Evolutionary conservation across 495 filamentous ascomycete genomes (phyloP), one percentile per base, ranked within the genome.

Genomic region (Xylaria grammica): DNA sequence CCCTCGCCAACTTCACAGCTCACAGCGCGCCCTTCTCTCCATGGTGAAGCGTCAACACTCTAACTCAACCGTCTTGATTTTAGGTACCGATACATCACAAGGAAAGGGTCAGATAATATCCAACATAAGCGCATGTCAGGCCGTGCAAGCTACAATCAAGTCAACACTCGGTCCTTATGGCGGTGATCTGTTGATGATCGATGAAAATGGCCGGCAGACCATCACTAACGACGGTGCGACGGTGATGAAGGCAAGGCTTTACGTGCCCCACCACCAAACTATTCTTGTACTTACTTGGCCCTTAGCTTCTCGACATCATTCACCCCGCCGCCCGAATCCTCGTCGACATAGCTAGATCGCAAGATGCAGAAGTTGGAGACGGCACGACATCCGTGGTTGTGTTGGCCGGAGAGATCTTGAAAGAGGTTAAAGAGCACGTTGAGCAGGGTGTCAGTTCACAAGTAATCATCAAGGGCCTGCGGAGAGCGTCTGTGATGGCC

Each of bases 221-320:
- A 97, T 99, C 72, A 99, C 95, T 52, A 99, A 99, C 77, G 95
- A 99, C 86, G 95, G 95, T 73, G 95, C 95, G 46, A 99, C 95
- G 24, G 95, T 98, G 46, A 99, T 99, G 95, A 97, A 97, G 87
- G 93, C 94, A 74, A 69, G 83, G 68, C 2, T 30, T 15, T 22
- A 36, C 40, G 15, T 10, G 40, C 44, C 4, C 46, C 20, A n/a
- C n/a, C n/a, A n/a, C n/a, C n/a, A n/a, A n/a, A n/a, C n/a, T 22
- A 29, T 5, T 9, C 22, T 20, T 32, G 1, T 62, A 10, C 57
- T 36, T 55, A 67, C 62, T 1, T 13, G 7, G 24, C 51, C 22
- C 30, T 27, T 74, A 97, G 93, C 89, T 99, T 45, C 89, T 99
- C 65, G 95, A 99, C 78, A 97, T 99, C 73, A 92, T 99, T 62